A percentile compares a stretch with the other conserved stretches of the same genome.
Conservation (phyloP, 108 stramenopile species). For the Cyclostephanos invisitatus region DNA sequence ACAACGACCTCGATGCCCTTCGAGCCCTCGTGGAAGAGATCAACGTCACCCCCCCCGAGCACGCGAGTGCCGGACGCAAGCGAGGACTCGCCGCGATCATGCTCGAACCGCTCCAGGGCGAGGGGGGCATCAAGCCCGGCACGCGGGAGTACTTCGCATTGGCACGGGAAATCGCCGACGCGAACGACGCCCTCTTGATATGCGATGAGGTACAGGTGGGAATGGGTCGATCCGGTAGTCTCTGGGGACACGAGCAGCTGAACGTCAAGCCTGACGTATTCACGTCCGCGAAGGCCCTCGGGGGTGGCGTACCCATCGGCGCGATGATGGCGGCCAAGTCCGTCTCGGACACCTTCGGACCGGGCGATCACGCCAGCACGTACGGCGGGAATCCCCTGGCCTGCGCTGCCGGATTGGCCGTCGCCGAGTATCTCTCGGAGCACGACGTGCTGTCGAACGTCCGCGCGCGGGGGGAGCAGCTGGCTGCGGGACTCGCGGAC, state of each 20-base stretch:
- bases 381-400: slow-evolving; percentile 97
- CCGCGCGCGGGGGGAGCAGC: slow-evolving; percentile 82
- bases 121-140: slow-evolving; percentile 95
- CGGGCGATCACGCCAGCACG: slow-evolving; percentile 97
- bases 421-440: slow-evolving; percentile 83
- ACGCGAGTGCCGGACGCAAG: slow-evolving; percentile 60
- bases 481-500: slow-evolving; percentile 69
- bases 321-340: slow-evolving; percentile 94
- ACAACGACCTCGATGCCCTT: slow-evolving; percentile 88
- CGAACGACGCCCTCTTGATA: slow-evolving; percentile 88
- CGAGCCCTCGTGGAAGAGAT: slow-evolving; percentile 70
- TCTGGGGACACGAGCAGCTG: slow-evolving; percentile 94
- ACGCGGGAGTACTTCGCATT: slow-evolving; percentile 74
- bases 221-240: slow-evolving; percentile 94
- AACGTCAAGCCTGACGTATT: slow-evolving; percentile 94
- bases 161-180: slow-evolving; percentile 84
- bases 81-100: slow-evolving; percentile 93
- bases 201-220: slow-evolving; percentile 98
- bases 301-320: slow-evolving; percentile 97
- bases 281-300: slow-evolving; percentile 97
- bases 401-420: slow-evolving; percentile 85
- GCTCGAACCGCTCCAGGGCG: slow-evolving; percentile 96
- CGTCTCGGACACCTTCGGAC: slow-evolving; percentile 87
- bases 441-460: slow-evolving; percentile 89
- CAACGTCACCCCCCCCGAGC: slow-evolving; percentile 60